Conservation (phyloP, 768 basidiomycete species). For the Exidia glandulosa region DNA sequence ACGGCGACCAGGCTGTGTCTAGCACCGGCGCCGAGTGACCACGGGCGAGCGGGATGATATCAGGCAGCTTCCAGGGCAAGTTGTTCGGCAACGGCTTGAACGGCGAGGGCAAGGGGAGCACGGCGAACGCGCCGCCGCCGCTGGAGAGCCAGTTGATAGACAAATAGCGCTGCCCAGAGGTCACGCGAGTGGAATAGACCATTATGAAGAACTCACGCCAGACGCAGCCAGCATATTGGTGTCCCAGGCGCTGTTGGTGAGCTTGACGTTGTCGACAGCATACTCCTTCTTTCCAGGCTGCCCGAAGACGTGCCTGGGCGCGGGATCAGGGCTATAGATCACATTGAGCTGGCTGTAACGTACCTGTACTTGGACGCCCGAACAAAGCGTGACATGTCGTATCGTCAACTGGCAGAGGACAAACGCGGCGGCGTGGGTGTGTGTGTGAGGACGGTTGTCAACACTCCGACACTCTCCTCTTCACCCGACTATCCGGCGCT, state of each 20-base stretch:
- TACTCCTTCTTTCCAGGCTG: conserved; percentile 80
- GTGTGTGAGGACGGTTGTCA: no score
- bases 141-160: conserved; percentile 91
- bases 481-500: no score
- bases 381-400: no score
- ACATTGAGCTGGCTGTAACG: no score
- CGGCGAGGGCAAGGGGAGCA: conserved; percentile 78
- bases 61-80: conserved; percentile 78
- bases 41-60: conserved; percentile 83
- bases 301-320: conserved; percentile 94
- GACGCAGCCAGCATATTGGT: conserved; percentile 86
- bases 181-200: not conserved
- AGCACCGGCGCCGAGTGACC: conserved; percentile 77
- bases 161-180: conserved; percentile 53
- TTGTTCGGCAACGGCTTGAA: conserved; percentile 38
- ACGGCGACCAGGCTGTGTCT: conserved; percentile 94
- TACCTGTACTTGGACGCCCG: no score
- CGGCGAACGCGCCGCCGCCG: conserved; percentile 89
- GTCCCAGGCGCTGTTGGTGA: conserved; percentile 89
- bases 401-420: no score
- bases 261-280: conserved; percentile 69
- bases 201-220: conserved; percentile 41
- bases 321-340: no score
- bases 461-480: no score
- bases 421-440: no score